phyloP scores from a whole-genome alignment of 306 rosid genomes.

The Cicer yamashitae region DNA sequence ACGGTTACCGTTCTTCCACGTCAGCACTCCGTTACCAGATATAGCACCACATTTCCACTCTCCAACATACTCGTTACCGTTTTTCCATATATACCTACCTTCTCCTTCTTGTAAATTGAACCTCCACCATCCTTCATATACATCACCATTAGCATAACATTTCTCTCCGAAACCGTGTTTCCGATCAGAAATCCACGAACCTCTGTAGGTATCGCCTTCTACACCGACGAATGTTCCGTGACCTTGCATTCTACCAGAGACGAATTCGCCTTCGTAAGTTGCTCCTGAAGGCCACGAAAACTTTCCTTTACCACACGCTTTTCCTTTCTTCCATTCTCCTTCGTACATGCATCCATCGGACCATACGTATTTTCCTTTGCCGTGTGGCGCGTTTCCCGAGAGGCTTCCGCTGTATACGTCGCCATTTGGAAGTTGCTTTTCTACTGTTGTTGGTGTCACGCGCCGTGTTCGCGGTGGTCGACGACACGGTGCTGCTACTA shows the following conservation, averaged over 20 bases:
- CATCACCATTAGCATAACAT: slow-evolving; percentile 55
- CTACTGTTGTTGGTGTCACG: slow-evolving; percentile 42
- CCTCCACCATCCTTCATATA: slow-evolving; percentile 58
- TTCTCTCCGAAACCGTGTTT: slow-evolving; percentile 57
- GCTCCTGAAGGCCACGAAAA: slow-evolving; percentile 65
- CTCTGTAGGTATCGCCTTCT: slow-evolving; percentile 52
- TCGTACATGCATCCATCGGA: slow-evolving; percentile 61
- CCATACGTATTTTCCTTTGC: slow-evolving; percentile 57
- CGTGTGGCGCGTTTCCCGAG: slow-evolving; percentile 50
- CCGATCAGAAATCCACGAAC: slow-evolving; percentile 50
- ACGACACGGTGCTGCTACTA: slow-evolving; percentile 43
- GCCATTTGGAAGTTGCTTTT: slow-evolving; percentile 47
- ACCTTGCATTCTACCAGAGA: slow-evolving; percentile 49
- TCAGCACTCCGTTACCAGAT: slow-evolving; percentile 53
- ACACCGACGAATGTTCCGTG: slow-evolving; percentile 49
- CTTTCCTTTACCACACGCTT: slow-evolving; percentile 51
- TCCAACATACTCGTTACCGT: slow-evolving; percentile 57
- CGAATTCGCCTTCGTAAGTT: slow-evolving; percentile 57
- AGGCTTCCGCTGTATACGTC: slow-evolving; percentile 55
- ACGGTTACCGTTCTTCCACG: slow-evolving; percentile 54
- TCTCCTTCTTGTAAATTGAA: slow-evolving; percentile 57
- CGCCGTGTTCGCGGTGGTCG: slow-evolving; percentile 25
- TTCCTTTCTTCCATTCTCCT: slow-evolving; percentile 58
- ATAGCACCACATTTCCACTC: slow-evolving; percentile 55
- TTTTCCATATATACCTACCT: slow-evolving; percentile 61